phyloP scores from a whole-genome alignment of 2,329 filamentous ascomycete species.

The Cryphonectria parasitica region DNA sequence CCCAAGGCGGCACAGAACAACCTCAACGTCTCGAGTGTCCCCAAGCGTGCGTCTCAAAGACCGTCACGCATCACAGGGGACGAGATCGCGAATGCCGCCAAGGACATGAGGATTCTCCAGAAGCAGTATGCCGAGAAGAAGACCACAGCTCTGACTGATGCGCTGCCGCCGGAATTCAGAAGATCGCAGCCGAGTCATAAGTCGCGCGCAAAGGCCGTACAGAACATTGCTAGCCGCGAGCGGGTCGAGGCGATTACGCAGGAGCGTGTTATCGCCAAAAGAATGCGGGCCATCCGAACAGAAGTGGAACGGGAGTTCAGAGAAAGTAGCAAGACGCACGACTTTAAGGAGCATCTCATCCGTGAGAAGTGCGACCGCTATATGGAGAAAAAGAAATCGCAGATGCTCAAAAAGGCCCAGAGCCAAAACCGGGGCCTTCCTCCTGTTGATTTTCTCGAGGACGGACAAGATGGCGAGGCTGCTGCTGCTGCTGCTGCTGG shows the following conservation, averaged over 20 bases:
- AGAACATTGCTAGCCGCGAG: background rate
- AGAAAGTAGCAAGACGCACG: conserved; percentile 11
- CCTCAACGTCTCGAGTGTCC: background rate
- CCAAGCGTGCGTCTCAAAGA: background rate
- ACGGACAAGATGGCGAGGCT: background rate
- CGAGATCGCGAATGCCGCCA: conserved; percentile 6
- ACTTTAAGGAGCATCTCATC: background rate
- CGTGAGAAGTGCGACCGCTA: background rate
- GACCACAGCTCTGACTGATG: background rate
- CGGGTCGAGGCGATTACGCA: background rate
- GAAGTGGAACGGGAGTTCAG: background rate
- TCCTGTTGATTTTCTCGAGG: conserved; percentile 12
- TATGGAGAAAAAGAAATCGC: conserved; percentile 6
- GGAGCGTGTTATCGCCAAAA: background rate
- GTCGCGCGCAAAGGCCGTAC: background rate
- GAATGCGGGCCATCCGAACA: conserved; percentile 4
- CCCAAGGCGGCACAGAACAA: background rate
- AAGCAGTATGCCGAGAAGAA: conserved; percentile 7
- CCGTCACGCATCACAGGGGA: background rate
- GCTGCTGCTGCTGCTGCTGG: background rate
- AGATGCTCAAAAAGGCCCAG: background rate
- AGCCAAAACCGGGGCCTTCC: background rate
- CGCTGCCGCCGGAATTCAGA: conserved; percentile 7
- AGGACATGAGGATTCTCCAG: background rate
- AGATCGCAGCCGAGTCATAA: conserved; percentile 1